These are phyloP conservation scores for Heliamphora exappendiculata DNA, from an alignment of 148 eudicot genomes.

Conservation along the genomic window DNA sequence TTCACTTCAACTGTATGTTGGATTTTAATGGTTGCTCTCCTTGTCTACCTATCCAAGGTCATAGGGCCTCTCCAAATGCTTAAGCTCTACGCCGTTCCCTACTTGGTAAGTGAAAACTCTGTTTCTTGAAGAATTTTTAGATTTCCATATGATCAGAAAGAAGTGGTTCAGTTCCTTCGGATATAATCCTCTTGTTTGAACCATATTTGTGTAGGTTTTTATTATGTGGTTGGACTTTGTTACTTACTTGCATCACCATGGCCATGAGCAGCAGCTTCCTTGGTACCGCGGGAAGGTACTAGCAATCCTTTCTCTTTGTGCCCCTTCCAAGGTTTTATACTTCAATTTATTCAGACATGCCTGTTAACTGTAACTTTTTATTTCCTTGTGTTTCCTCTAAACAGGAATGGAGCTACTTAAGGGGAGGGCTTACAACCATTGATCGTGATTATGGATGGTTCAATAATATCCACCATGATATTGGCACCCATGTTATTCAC, in stretches of 20 bases:
- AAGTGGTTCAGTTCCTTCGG: constrained; percentile 2
- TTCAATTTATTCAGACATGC: background rate
- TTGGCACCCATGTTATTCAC: constrained; percentile 18
- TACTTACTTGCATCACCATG: constrained; percentile 53
- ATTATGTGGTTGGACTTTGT: constrained; percentile 45
- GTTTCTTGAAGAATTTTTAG: background rate
- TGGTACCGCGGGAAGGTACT: constrained; percentile 60
- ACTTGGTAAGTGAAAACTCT: constrained; percentile 27
- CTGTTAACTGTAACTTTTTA: background rate
- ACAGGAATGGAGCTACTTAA: constrained; percentile 54
- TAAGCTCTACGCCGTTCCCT: constrained; percentile 43
- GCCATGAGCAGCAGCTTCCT: constrained; percentile 47
- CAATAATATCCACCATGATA: constrained; percentile 18
- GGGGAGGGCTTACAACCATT: constrained; percentile 37
- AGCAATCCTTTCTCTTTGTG: background rate
- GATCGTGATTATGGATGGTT: constrained; percentile 16
- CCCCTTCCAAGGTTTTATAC: background rate
- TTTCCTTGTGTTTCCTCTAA: background rate
- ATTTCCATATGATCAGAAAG: background rate
- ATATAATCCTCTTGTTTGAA: constrained; percentile 4
- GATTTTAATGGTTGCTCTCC: constrained; percentile 32
- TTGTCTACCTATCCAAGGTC: constrained; percentile 23
- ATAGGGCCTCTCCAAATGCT: constrained; percentile 26
- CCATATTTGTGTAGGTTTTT: constrained; percentile 27
- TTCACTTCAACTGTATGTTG: constrained; percentile 42